Evolutionary conservation across 2,329 filamentous ascomycete genomes (phyloP).

Genomic region (Botrytis elliptica): DNA sequence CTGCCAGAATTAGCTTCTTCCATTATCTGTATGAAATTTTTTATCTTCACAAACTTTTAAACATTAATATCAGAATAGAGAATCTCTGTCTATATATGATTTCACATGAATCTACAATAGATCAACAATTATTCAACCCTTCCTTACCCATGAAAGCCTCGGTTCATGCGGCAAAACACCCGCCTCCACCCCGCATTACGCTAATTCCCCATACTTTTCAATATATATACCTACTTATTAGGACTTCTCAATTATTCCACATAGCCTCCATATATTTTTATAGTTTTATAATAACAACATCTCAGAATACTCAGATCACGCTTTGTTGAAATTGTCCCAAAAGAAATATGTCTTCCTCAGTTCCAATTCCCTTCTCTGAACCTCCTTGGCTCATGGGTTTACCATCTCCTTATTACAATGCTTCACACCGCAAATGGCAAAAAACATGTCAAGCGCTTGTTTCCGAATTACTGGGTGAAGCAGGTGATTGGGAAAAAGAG

Average conservation of each 20-base stretch:
- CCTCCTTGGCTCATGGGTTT: conserved; percentile 69
- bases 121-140: neutral
- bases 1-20: neutral
- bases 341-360: conserved; percentile 6
- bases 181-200: neutral
- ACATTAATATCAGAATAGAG: neutral
- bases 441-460: conserved; percentile 66
- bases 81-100: neutral
- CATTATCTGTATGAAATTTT: neutral
- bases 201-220: neutral
- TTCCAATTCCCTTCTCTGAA: conserved; percentile 65
- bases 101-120: neutral
- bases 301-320: neutral
- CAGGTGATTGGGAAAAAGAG: conserved; percentile 67
- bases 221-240: neutral
- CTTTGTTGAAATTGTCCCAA: neutral
- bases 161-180: neutral
- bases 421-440: conserved; percentile 65
- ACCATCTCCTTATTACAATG: conserved; percentile 69
- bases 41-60: neutral
- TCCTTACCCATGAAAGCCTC: neutral
- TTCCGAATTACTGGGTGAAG: conserved; percentile 58
- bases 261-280: neutral
- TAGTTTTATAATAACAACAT: neutral
- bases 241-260: no score